phyloP scores from a whole-genome alignment of 352 stramenopile species.

The Phytophthora tubulina region DNA sequence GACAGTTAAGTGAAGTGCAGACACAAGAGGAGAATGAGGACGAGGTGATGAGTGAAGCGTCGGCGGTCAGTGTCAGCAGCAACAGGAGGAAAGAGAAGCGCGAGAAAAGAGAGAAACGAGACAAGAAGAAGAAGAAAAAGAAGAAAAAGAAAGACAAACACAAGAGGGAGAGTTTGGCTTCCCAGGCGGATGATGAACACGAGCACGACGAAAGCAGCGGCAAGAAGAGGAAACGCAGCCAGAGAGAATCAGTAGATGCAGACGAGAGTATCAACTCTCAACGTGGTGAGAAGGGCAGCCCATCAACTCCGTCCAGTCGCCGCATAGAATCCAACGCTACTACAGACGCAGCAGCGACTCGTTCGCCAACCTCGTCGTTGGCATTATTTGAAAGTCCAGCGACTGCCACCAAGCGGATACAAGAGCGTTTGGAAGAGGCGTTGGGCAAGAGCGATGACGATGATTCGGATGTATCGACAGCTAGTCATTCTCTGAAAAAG shows the following conservation, averaged over 20 bases:
- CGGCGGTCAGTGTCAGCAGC: slow-evolving; percentile 41
- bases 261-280: slow-evolving; percentile 1
- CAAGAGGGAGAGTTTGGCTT: slow-evolving; percentile 40
- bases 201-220: slow-evolving; percentile 31
- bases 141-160: slow-evolving; percentile 56
- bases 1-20: slow-evolving; percentile 22
- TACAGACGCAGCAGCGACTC: slow-evolving; percentile 6
- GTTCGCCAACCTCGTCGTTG: slow-evolving; percentile 26
- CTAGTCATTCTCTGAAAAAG: slow-evolving; percentile 22
- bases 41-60: slow-evolving; percentile 50
- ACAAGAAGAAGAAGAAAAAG: slow-evolving; percentile 65
- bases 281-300: slow-evolving; percentile 14
- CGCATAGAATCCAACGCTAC: slow-evolving; percentile 7
- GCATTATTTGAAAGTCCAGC: slow-evolving; percentile 56
- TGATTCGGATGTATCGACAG: slow-evolving; percentile 39
- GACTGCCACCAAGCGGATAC: slow-evolving; percentile 55
- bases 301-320: slow-evolving; percentile 14
- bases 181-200: slow-evolving; percentile 30
- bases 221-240: slow-evolving; percentile 42
- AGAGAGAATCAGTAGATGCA: slow-evolving; percentile 34
- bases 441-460: slow-evolving; percentile 66
- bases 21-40: slow-evolving; percentile 44
- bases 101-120: slow-evolving; percentile 63
- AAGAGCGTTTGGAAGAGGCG: slow-evolving; percentile 60
- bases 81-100: slow-evolving; percentile 63